Conservation (phyloP, 2,329 filamentous ascomycete species). For the Alternaria sp. region DNA sequence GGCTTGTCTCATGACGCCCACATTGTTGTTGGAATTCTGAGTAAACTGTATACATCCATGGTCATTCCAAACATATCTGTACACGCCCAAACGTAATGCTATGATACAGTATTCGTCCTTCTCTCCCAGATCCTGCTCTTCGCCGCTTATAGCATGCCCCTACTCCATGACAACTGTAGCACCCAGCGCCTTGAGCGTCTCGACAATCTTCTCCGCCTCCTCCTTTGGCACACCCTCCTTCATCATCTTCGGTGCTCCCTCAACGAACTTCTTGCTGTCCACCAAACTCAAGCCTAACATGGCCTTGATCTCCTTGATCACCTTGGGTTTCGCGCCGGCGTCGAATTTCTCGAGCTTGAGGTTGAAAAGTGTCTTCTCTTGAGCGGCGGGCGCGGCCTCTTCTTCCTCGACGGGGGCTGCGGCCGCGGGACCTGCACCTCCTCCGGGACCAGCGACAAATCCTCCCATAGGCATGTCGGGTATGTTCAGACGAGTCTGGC, state of each 20-base stretch:
- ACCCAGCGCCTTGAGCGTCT: slow-evolving; percentile 90
- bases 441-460: slow-evolving; percentile 70
- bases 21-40: slow-evolving; percentile 20
- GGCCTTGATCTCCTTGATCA: slow-evolving; percentile 99
- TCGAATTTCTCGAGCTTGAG: slow-evolving; percentile 94
- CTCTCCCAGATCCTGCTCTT: background rate
- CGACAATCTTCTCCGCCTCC: slow-evolving; percentile 98
- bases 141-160: slow-evolving; percentile 21
- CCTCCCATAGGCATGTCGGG: slow-evolving; percentile 95
- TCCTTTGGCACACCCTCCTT: slow-evolving; percentile 99
- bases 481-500: slow-evolving; percentile 89
- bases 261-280: slow-evolving; percentile 99
- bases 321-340: slow-evolving; percentile 88
- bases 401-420: slow-evolving; percentile 75
- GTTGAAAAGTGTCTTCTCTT: slow-evolving; percentile 97
- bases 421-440: slow-evolving; percentile 62
- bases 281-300: slow-evolving; percentile 94
- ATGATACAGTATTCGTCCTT: slow-evolving; percentile 39
- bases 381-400: slow-evolving; percentile 84
- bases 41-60: slow-evolving; percentile 39
- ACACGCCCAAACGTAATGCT: slow-evolving; percentile 44
- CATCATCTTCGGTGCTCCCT: slow-evolving; percentile 96
- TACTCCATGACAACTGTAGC: slow-evolving; percentile 93
- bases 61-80: slow-evolving; percentile 46
- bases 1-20: slow-evolving; percentile 16